Conservation (phyloP, 2,329 filamentous ascomycete genomes). For the Aspergillus pseudoviridinutans region DNA sequence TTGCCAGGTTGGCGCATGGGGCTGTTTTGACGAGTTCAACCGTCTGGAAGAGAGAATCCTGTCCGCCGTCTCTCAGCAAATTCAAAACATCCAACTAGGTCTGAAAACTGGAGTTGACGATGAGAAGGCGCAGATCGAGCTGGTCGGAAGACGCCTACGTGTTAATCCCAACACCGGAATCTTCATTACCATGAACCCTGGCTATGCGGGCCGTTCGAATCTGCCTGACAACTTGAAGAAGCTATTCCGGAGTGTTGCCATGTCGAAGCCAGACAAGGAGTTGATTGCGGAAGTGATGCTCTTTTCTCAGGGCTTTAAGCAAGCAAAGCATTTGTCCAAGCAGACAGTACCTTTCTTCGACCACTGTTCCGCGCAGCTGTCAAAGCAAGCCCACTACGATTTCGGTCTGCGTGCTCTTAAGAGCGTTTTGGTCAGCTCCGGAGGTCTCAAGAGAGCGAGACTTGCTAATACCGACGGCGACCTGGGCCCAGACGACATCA, state of each 20-base stretch:
- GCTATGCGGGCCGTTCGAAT: conserved; percentile 96
- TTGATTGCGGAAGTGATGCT: conserved; percentile 99
- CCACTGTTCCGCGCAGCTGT: conserved; percentile 72
- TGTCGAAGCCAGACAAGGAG: conserved; percentile 99
- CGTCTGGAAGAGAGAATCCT: conserved; percentile 95
- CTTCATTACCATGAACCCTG: conserved; percentile 99
- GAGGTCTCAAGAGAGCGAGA: conserved; percentile 85
- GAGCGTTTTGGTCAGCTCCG: conserved; percentile 96
- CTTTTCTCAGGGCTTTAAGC: conserved; percentile 97
- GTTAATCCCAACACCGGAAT: conserved; percentile 95
- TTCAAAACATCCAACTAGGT: conserved; percentile 98
- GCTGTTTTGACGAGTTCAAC: conserved; percentile 99
- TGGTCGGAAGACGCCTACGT: conserved; percentile 83
- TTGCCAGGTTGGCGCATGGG: conserved; percentile 98
- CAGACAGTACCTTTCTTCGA: conserved; percentile 99
- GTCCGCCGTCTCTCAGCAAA: conserved; percentile 97
- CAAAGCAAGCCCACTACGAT: conserved; percentile 98
- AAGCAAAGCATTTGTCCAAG: conserved; percentile 88
- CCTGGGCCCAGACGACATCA: conserved; percentile 63
- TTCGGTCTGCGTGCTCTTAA: conserved; percentile 97
- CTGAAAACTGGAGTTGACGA: conserved; percentile 80
- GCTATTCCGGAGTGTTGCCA: conserved; percentile 96
- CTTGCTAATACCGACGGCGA: conserved; percentile 57
- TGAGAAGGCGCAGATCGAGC: conserved; percentile 82
- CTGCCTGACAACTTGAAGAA: conserved; percentile 99